These are phyloP conservation scores for Phytophthora parvispora DNA, from an alignment of 352 stramenopile species.

Conservation along the genomic window DNA sequence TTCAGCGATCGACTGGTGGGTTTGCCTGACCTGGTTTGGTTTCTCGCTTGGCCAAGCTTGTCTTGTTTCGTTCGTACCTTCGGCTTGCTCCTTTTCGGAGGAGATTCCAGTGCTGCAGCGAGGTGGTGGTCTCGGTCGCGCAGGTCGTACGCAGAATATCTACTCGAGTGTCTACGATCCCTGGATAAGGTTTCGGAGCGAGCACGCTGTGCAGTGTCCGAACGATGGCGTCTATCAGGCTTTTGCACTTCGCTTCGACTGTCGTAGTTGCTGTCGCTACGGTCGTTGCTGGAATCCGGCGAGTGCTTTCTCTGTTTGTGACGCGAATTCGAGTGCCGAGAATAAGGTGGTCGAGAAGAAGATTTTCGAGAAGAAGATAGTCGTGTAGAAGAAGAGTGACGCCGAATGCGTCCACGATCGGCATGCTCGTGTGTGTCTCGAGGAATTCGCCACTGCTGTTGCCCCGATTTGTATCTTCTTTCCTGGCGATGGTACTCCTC, in stretches of 20 bases:
- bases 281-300: conserved; percentile 5
- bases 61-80: not conserved
- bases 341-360: not conserved
- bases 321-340: not conserved
- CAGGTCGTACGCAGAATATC: not conserved
- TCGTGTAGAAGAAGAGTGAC: not conserved
- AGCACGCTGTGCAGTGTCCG: not conserved
- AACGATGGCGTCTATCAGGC: not conserved
- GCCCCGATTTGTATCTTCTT: not conserved
- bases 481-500: not conserved
- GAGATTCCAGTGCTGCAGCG: conserved; percentile 1
- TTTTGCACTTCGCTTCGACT: not conserved
- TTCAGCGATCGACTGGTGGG: not conserved
- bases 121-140: not conserved
- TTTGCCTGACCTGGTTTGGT: not conserved
- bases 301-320: conserved; percentile 1
- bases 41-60: not conserved
- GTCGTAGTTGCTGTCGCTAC: conserved; percentile 2
- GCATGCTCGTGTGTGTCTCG: not conserved
- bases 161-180: not conserved
- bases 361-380: not conserved
- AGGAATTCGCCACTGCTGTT: not conserved
- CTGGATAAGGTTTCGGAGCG: not conserved
- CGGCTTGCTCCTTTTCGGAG: conserved; percentile 6
- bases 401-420: not conserved